These are phyloP conservation scores for Echinosophora koreensis DNA, from an alignment of 306 rosid genomes.

Conservation along the genomic window DNA sequence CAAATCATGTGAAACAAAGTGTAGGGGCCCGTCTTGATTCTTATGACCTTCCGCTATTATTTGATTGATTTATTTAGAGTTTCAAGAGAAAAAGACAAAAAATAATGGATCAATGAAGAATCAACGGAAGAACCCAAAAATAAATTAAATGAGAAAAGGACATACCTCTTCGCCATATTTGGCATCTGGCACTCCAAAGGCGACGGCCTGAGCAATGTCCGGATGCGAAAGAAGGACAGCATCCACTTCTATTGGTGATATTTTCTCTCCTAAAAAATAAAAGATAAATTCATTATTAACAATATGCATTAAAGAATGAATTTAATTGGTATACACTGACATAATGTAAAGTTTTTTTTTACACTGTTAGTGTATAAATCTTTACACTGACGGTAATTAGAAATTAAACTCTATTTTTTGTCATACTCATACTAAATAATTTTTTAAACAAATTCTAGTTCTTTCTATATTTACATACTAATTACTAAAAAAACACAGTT, in stretches of 20 bases:
- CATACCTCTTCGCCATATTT: constrained; percentile 95
- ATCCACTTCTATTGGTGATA: constrained; percentile 95
- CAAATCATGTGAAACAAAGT: constrained; percentile 1
- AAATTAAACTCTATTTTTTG: too few relatives aligned
- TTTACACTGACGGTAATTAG: too few relatives aligned
- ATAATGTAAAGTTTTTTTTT: too few relatives aligned
- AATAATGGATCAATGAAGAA: not conserved
- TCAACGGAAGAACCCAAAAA: not conserved
- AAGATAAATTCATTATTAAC: not conserved
- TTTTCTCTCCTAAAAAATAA: constrained; percentile 75
- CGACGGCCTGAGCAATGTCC: constrained; percentile 78
- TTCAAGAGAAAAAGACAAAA: not conserved
- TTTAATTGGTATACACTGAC: too few relatives aligned
- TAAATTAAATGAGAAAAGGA: not conserved
- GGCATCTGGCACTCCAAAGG: constrained; percentile 87
- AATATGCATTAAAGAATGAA: too few relatives aligned
- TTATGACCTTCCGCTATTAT: not conserved
- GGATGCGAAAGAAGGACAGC: constrained; percentile 79
- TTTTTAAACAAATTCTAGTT: too few relatives aligned
- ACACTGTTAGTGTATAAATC: too few relatives aligned
- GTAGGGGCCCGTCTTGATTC: not conserved
- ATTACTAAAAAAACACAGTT: not conserved
- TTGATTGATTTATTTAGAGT: not conserved
- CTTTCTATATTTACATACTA: not conserved
- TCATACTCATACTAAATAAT: too few relatives aligned